Evolutionary conservation across 805 yeast genomes (phyloP).

Genomic region (Wickerhamomyces pijperi): DNA sequence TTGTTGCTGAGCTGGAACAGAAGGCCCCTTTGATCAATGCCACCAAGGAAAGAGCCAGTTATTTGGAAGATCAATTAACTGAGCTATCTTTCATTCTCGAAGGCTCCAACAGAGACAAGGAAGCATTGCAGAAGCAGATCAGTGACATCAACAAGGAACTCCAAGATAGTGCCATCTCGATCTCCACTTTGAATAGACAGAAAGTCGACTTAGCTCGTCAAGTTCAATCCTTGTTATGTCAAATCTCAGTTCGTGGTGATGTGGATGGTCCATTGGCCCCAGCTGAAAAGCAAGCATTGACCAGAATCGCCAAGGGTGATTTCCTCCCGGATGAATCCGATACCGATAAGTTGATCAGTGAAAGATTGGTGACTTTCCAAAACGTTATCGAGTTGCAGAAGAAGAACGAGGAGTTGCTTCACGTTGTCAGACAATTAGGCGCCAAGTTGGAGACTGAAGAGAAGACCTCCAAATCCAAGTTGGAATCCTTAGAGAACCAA

Average conservation of each 20-base stretch:
- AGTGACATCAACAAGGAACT: slow-evolving; percentile 14
- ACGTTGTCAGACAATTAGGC: slow-evolving; percentile 62
- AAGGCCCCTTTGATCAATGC: slow-evolving; percentile 68
- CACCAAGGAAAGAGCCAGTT: slow-evolving; percentile 46
- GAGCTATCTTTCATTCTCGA: slow-evolving; percentile 48
- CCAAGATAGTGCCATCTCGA: slow-evolving; percentile 23
- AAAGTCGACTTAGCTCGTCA: slow-evolving; percentile 73
- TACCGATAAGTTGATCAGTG: slow-evolving; percentile 61
- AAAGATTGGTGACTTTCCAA: slow-evolving; percentile 61
- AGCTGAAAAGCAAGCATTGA: slow-evolving; percentile 56
- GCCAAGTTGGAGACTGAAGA: slow-evolving; percentile 60
- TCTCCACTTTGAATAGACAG: slow-evolving; percentile 38
- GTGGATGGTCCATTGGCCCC: slow-evolving; percentile 51
- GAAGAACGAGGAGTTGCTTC: slow-evolving; percentile 63
- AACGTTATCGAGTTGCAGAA: slow-evolving; percentile 57
- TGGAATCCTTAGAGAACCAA: slow-evolving; percentile 30
- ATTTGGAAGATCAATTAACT: slow-evolving; percentile 43
- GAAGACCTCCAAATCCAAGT: slow-evolving; percentile 20
- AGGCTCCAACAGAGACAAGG: slow-evolving; percentile 37
- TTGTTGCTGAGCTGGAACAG: slow-evolving; percentile 66
- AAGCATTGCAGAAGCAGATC: slow-evolving; percentile 21
- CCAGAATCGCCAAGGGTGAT: slow-evolving; percentile 31
- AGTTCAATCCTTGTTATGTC: slow-evolving; percentile 62
- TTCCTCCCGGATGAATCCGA: slow-evolving; percentile 37
- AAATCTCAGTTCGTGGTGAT: slow-evolving; percentile 44